These are phyloP conservation scores for Candida nanaspora DNA, from an alignment of 805 yeast genomes.

Conservation along the genomic window DNA sequence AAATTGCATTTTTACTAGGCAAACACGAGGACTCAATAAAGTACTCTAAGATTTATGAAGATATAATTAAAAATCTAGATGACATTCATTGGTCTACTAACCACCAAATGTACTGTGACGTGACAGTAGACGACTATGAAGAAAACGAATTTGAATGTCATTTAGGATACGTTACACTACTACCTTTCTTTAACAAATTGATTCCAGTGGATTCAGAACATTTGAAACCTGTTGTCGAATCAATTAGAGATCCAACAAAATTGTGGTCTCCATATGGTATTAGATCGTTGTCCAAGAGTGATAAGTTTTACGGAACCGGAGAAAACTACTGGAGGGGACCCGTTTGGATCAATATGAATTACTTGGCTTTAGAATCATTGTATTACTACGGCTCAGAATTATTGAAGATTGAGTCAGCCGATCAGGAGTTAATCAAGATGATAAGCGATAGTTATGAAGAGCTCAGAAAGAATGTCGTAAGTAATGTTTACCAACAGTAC, in stretches of 20 bases:
- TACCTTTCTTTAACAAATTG: conserved; percentile 77
- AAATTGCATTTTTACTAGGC: conserved; percentile 59
- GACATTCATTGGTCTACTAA: conserved; percentile 74
- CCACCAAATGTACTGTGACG: conserved; percentile 70
- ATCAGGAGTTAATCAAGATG: conserved; percentile 25
- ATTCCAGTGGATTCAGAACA: conserved; percentile 42
- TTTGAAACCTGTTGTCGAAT: conserved; percentile 44
- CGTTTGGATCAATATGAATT: conserved; percentile 89
- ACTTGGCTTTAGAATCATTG: conserved; percentile 67
- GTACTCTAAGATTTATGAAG: conserved; percentile 46
- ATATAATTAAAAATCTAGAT: conserved; percentile 59
- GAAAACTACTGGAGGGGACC: conserved; percentile 97
- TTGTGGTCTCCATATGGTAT: conserved; percentile 77
- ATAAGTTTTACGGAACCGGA: conserved; percentile 58
- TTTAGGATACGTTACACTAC: conserved; percentile 78
- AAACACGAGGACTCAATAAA: conserved; percentile 48
- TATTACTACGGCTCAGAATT: conserved; percentile 39
- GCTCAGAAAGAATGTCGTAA: conserved; percentile 60
- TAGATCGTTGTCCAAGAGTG: conserved; percentile 68
- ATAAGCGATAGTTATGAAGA: conserved; percentile 46
- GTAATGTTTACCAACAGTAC: conserved; percentile 68
- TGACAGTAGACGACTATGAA: conserved; percentile 69
- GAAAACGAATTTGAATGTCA: conserved; percentile 67
- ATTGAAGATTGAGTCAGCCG: conserved; percentile 18
- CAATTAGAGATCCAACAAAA: conserved; percentile 61